Evolutionary conservation across 2,329 filamentous ascomycete genomes (phyloP), one percentile per base, ranked within the genome.

Genomic region (Beauveria sp.): DNA sequence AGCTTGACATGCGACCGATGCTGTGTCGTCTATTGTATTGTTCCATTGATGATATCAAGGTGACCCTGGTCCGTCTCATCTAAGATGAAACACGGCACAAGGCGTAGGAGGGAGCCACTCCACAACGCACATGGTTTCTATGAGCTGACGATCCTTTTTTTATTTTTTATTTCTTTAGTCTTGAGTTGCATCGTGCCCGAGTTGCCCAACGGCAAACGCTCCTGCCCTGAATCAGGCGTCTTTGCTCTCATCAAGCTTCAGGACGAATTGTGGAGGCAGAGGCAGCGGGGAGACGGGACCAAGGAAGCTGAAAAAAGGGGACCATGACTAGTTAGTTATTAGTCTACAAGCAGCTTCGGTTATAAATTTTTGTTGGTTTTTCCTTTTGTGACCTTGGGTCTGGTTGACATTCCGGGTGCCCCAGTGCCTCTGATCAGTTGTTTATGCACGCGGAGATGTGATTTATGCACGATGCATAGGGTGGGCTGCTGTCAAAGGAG

Each of bases 21-120:
- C 18, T 3, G 6, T 43, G 18, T 43, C 41, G 18, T 7, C 7
- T n/a, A 8, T 3, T 7, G 12, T 18, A 16, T 40, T 10, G 41
- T 43, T 18, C 18, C 41, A 43, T 43, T 43, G 41, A 20, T 43
- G 18, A 8, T 18, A 28, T 40, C 18, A 24, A 28, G 28, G 48
- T 37, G 34, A 14, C 34, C 56, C 56, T 58, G 46, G 46, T 41
- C 55, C 56, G 47, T 59, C 47, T 59, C 56, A 59, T 59, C 56
- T 59, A 14, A 59, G 56, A 20, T 59, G 56, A 59, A 59, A 59
- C 56, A 37, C 47, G 47, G 54, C 53, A 55, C 14, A 20, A 40
- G n/a, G 44, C 28, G 20, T 12, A 28, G 28, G 46, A 26, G 46
- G 30, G 18, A 18, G 18, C n/a, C 10, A 20, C 55, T 37, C 55